Evolutionary conservation across 352 stramenopile species (phyloP).

Genomic region (Pythium utonaiense): DNA sequence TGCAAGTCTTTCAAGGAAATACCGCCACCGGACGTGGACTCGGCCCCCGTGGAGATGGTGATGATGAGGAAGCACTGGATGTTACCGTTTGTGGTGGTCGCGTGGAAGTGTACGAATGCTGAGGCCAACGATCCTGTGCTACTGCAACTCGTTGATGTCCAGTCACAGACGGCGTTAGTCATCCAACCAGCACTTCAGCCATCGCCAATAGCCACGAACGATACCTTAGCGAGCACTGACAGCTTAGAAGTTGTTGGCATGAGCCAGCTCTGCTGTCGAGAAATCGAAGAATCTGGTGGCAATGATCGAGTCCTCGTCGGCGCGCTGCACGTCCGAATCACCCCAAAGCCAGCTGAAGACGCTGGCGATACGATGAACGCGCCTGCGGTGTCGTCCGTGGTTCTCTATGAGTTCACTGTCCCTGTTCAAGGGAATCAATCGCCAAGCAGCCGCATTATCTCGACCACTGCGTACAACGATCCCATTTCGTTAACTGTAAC

Average conservation of each 20-base stretch:
- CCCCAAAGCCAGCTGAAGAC: neutral
- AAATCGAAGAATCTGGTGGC: neutral
- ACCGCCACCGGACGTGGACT: neutral
- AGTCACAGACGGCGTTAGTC: neutral
- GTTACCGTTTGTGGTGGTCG: slow-evolving; percentile 1
- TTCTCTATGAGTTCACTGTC: slow-evolving; percentile 17
- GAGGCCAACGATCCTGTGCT: neutral
- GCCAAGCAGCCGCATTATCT: neutral
- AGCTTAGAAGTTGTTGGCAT: neutral
- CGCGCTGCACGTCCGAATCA: slow-evolving; percentile 1
- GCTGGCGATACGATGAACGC: neutral
- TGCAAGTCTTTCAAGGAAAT: slow-evolving; percentile 25
- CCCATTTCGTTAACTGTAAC: neutral
- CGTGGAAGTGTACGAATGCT: neutral
- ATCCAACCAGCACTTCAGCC: neutral
- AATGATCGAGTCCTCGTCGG: neutral
- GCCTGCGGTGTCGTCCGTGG: neutral
- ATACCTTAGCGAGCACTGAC: neutral
- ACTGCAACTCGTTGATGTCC: slow-evolving; percentile 10
- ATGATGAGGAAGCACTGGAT: neutral
- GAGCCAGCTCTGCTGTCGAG: slow-evolving; percentile 5
- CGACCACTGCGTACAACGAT: neutral
- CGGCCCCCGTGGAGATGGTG: neutral
- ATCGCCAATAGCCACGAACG: neutral
- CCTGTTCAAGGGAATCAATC: neutral